Evolutionary conservation across 2,329 filamentous ascomycete species (phyloP), one percentile per base, ranked within the genome.

Genomic region (Venturia effusa): DNA sequence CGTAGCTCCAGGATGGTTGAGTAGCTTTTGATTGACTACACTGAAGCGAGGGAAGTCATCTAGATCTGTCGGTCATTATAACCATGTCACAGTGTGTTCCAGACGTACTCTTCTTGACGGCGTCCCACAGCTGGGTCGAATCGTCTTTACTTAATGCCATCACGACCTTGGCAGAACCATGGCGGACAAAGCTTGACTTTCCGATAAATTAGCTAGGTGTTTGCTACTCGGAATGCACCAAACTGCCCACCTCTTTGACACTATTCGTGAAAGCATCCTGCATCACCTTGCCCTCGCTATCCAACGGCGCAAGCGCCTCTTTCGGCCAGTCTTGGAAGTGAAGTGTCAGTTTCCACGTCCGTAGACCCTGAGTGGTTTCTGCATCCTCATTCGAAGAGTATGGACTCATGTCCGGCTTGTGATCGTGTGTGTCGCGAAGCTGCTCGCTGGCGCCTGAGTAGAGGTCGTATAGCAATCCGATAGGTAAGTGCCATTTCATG

Each of bases 101-200:
- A 55, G 41, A 74, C 81, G 66, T 76, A 88, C 84, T 89, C 68
- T 89, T 84, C 73, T 88, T 82, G 51, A 96, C 89, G 11, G 89
- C 83, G 68, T 87, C 83, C 91, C 92, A 97, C 40, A 97, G 80
- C 39, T 88, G 84, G 8, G 87, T 90, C 17, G 90, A 94, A 73
- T 96, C 87, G 57, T 89, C 86, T 73, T 92, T 92, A 66, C 88
- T 91, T 70, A 97, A 79, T 63, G 86, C 88, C 90, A 96, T 96
- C 71, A 96, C 92, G 66, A 89, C 88, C 73, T 93, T 92, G 19
- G 90, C 91, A 63, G 89, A 94, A 55, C 92, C 91, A 69, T 94
- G 93, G 61, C 92, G 85, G 61, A 96, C 80, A 69, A 92, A 96
- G 75, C 96, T 92, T 37, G 92, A 57, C 51, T 57, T 11, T 11